Evolutionary conservation across 371 early-diverging fungal genomes (phyloP).

Genomic region (Apophysomyces variabilis): DNA sequence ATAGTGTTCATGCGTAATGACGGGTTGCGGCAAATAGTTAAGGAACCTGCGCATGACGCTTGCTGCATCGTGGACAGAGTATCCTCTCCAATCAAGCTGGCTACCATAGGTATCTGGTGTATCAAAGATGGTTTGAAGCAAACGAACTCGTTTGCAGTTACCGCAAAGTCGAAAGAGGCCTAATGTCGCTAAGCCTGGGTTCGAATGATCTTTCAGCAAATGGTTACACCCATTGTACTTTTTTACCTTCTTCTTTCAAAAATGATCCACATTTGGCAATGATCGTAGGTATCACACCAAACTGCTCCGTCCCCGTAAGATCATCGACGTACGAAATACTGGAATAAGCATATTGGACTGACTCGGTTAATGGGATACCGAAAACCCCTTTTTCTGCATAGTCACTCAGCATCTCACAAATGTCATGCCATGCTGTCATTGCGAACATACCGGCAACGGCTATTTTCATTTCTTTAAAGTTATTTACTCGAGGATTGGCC

Average conservation of each 20-base stretch:
- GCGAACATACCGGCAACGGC: constrained; percentile 34
- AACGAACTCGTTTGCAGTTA: constrained; percentile 52
- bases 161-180: constrained; percentile 37
- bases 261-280: constrained; percentile 56
- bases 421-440: constrained; percentile 5
- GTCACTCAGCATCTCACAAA: neutral
- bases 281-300: constrained; percentile 54
- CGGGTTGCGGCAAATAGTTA: constrained; percentile 57
- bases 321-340: constrained; percentile 37
- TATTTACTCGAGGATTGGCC: constrained; percentile 35
- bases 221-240: constrained; percentile 2
- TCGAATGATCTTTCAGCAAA: neutral
- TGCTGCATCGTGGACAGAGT: constrained; percentile 63
- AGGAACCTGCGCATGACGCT: constrained; percentile 57
- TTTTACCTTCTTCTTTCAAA: constrained; percentile 50
- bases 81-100: constrained; percentile 53
- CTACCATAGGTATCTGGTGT: constrained; percentile 53
- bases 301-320: constrained; percentile 24
- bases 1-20: constrained; percentile 53
- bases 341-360: constrained; percentile 32
- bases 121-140: constrained; percentile 58
- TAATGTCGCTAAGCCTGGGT: constrained; percentile 19
- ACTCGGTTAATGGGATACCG: constrained; percentile 29
- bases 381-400: constrained; percentile 34
- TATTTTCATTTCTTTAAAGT: constrained; percentile 38